These are phyloP conservation scores for Pestalotiopsis sp. DNA, from an alignment of 2,329 filamentous ascomycete species.

Conservation along the genomic window DNA sequence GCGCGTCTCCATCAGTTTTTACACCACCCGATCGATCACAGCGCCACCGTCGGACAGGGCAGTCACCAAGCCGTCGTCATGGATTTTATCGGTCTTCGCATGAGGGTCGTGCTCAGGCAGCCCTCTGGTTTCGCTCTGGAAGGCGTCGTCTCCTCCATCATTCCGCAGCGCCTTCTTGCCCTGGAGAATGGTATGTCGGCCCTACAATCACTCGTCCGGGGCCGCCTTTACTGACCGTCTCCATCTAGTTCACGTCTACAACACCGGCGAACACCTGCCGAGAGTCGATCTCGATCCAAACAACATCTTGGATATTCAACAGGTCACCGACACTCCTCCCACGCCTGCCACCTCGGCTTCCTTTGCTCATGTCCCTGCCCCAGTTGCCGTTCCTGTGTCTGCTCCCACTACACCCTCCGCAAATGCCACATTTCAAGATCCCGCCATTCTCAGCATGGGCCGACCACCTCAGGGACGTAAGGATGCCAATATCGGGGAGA, in stretches of 20 bases:
- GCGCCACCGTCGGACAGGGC: background rate
- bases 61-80: constrained; percentile 2
- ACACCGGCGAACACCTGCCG: constrained; percentile 9
- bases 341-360: background rate
- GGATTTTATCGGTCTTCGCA: constrained; percentile 14
- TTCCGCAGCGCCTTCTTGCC: constrained; percentile 12
- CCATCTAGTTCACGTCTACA: constrained; percentile 12
- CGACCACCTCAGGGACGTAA: constrained; percentile 33
- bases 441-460: constrained; percentile 75
- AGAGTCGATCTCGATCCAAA: constrained; percentile 14
- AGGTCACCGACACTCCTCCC: constrained; percentile 4
- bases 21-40: background rate
- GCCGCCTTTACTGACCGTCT: background rate
- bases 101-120: constrained; percentile 14
- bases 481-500: constrained; percentile 31
- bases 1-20: background rate
- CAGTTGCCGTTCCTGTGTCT: constrained; percentile 19
- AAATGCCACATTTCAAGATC: constrained; percentile 65
- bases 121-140: constrained; percentile 12
- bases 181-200: constrained; percentile 8
- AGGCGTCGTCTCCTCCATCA: constrained; percentile 11
- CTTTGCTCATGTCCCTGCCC: background rate
- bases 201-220: background rate
- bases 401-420: constrained; percentile 21
- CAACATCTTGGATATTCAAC: constrained; percentile 26